Conservation (phyloP, 2,329 filamentous ascomycete genomes). For the Ceratocystis colombiana region DNA sequence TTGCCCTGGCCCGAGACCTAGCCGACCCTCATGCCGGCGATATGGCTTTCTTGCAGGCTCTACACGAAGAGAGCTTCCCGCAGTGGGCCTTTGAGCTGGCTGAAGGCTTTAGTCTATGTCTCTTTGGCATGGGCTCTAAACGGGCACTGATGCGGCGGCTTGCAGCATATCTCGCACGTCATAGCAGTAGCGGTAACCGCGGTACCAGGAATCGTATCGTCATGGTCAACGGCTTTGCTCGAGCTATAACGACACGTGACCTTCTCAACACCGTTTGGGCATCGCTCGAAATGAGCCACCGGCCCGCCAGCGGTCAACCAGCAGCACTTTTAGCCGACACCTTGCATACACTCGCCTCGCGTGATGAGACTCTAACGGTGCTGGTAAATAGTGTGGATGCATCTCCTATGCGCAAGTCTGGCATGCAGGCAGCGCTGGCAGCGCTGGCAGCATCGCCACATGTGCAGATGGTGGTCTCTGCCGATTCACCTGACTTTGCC, state of each 20-base stretch:
- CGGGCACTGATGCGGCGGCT: constrained; percentile 63
- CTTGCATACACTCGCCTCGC: constrained; percentile 47
- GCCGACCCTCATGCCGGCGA: constrained; percentile 54
- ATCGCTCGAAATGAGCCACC: constrained; percentile 46
- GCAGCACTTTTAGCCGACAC: constrained; percentile 58
- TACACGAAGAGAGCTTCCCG: constrained; percentile 72
- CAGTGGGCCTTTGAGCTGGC: constrained; percentile 90
- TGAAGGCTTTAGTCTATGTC: constrained; percentile 76
- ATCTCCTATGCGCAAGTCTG: constrained; percentile 58
- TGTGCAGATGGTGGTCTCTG: constrained; percentile 66
- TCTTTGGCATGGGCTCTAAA: constrained; percentile 92
- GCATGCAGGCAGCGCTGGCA: constrained; percentile 62
- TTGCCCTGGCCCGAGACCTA: constrained; percentile 45
- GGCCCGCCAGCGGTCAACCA: constrained; percentile 51
- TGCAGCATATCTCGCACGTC: constrained; percentile 56
- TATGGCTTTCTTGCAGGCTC: constrained; percentile 57
- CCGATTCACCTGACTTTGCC: constrained; percentile 78
- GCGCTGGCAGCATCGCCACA: constrained; percentile 63
- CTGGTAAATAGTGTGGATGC: constrained; percentile 84
- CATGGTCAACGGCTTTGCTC: constrained; percentile 75
- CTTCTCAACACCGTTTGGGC: constrained; percentile 58
- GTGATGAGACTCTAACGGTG: constrained; percentile 48
- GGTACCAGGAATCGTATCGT: constrained; percentile 51
- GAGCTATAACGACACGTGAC: constrained; percentile 56
- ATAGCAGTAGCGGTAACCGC: constrained; percentile 28